phyloP scores from a whole-genome alignment of 352 stramenopile species.

The Pythium dissotocum region DNA sequence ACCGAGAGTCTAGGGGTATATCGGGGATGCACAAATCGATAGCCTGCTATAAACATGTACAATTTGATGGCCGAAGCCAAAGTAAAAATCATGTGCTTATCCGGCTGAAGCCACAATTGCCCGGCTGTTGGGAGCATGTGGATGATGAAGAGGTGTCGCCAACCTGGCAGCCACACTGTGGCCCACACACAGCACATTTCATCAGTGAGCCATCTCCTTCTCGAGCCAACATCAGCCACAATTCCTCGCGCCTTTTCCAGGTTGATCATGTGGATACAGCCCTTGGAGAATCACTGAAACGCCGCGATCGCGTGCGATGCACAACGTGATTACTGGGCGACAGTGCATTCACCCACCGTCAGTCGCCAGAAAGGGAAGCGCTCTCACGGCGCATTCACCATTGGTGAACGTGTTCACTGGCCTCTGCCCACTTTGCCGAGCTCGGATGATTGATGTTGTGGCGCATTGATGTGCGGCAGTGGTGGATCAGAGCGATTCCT shows the following conservation, averaged over 20 bases:
- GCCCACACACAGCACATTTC: neutral
- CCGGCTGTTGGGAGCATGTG: neutral
- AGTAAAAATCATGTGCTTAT: neutral
- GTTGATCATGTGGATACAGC: neutral
- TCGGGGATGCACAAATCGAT: too few relatives aligned
- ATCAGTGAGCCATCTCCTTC: neutral
- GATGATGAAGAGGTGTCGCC: neutral
- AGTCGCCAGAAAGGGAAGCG: neutral
- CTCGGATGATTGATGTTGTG: neutral
- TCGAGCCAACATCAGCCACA: constrained; percentile 2
- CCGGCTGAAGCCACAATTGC: neutral
- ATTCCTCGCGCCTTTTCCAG: neutral
- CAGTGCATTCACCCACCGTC: neutral
- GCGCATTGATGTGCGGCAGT: neutral
- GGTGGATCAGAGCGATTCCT: constrained; percentile 1
- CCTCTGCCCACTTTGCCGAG: neutral
- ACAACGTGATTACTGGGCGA: too few relatives aligned
- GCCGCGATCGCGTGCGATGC: neutral
- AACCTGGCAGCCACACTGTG: neutral
- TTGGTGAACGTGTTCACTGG: neutral
- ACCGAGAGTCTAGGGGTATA: too few relatives aligned
- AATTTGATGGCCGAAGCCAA: too few relatives aligned
- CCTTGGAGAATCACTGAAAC: neutral
- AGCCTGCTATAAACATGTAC: too few relatives aligned
- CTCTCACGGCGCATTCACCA: neutral